These are phyloP conservation scores for Botrytis byssoidea DNA, from an alignment of 2,329 filamentous ascomycete species.

Conservation along the genomic window DNA sequence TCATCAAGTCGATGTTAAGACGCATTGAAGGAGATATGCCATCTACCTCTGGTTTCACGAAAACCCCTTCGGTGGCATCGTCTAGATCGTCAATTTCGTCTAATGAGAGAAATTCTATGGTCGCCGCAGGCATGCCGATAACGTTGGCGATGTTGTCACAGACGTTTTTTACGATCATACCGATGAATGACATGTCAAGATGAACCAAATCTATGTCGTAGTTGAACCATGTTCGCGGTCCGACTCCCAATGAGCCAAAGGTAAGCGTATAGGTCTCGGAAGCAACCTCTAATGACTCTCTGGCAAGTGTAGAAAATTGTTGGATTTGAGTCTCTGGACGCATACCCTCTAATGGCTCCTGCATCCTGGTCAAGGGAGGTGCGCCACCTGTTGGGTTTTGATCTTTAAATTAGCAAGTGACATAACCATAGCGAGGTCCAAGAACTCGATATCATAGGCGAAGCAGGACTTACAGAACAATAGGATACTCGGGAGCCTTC, in stretches of 20 bases:
- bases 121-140: too few species aligned
- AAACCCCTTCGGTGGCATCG: background rate
- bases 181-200: background rate
- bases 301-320: background rate
- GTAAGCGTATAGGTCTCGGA: background rate
- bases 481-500: background rate
- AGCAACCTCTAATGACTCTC: background rate
- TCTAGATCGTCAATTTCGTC: background rate
- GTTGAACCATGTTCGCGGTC: background rate
- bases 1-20: background rate
- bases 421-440: background rate
- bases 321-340: background rate
- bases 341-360: background rate
- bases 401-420: background rate
- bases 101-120: background rate
- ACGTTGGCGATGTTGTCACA: background rate
- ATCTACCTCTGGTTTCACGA: background rate
- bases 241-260: background rate
- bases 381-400: background rate
- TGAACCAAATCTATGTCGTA: background rate
- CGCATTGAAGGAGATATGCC: background rate
- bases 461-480: background rate
- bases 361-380: too few species aligned
- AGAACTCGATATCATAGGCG: background rate
- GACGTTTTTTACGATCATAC: rapidly evolving